Conservation (phyloP, 2,329 filamentous ascomycete species). For the Fusarium ramigenum region DNA sequence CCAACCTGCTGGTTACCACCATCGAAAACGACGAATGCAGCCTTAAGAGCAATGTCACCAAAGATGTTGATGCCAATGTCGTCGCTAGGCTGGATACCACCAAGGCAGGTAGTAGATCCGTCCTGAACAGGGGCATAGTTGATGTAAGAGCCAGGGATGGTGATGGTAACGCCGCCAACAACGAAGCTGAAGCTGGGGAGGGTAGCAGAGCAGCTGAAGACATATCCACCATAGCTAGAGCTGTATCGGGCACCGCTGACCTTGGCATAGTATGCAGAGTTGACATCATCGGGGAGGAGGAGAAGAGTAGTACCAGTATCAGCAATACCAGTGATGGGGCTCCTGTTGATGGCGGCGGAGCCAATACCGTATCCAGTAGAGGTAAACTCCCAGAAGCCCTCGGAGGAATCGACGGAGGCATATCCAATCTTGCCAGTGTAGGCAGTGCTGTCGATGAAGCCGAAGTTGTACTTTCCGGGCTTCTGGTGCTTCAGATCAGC, state of each 20-base stretch:
- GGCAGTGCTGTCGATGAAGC: slow-evolving; percentile 70
- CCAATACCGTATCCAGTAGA: slow-evolving; percentile 36
- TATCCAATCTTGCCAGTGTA: slow-evolving; percentile 71
- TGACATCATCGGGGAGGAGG: slow-evolving; percentile 63
- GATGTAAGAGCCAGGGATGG: slow-evolving; percentile 63
- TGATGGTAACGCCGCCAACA: slow-evolving; percentile 67
- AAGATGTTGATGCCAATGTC: slow-evolving; percentile 63
- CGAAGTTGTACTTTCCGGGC: slow-evolving; percentile 76
- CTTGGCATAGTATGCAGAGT: slow-evolving; percentile 59
- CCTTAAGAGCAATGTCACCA: slow-evolving; percentile 70
- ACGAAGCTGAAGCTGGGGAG: slow-evolving; percentile 63
- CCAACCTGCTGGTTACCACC: slow-evolving; percentile 41
- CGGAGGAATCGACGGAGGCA: slow-evolving; percentile 65
- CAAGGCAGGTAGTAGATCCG: slow-evolving; percentile 68
- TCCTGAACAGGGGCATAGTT: slow-evolving; percentile 58
- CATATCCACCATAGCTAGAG: slow-evolving; percentile 53
- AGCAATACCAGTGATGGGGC: slow-evolving; percentile 55
- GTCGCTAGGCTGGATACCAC: slow-evolving; percentile 69
- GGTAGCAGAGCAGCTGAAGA: slow-evolving; percentile 56
- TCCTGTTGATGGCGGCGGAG: slow-evolving; percentile 43
- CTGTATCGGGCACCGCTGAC: slow-evolving; percentile 55
- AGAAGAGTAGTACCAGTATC: slow-evolving; percentile 73
- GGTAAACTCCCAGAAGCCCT: slow-evolving; percentile 72
- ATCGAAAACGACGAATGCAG: slow-evolving; percentile 67
- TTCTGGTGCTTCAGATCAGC: slow-evolving; percentile 68